These are phyloP conservation scores for Polytolypa hystricis DNA, from an alignment of 2,329 filamentous ascomycete species.

Conservation along the genomic window DNA sequence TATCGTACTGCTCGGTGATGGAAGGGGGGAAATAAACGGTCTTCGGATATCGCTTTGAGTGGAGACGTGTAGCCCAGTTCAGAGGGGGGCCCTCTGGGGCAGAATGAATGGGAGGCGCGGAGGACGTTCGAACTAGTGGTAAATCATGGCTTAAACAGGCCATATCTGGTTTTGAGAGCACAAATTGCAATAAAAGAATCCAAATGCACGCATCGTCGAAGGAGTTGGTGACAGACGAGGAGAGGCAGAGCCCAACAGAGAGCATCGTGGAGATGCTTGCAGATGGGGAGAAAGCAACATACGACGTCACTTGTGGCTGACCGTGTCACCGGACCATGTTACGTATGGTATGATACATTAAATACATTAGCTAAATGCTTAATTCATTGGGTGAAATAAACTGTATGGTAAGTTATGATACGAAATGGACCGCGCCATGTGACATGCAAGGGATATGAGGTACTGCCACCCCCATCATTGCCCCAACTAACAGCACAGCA, in stretches of 20 bases:
- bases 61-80: too few relatives aligned
- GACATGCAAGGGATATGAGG: background rate
- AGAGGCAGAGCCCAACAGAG: too few relatives aligned
- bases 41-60: too few relatives aligned
- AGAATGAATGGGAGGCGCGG: background rate
- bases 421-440: background rate
- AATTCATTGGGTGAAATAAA: background rate
- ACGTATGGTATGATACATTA: background rate
- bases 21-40: too few relatives aligned
- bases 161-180: background rate
- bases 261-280: too few relatives aligned
- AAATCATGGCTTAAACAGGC: background rate
- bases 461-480: background rate
- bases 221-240: too few relatives aligned
- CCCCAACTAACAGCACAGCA: background rate
- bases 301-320: conserved; percentile 7
- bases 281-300: background rate
- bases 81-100: too few relatives aligned
- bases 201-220: too few relatives aligned
- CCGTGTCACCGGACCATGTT: background rate
- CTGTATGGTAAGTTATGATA: too few relatives aligned
- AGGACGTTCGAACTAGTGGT: background rate
- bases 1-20: too few relatives aligned
- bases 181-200: background rate
- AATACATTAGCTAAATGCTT: background rate